Conservation (phyloP, 1,284 basidiomycete genomes). For the Golubevia pallescens region DNA sequence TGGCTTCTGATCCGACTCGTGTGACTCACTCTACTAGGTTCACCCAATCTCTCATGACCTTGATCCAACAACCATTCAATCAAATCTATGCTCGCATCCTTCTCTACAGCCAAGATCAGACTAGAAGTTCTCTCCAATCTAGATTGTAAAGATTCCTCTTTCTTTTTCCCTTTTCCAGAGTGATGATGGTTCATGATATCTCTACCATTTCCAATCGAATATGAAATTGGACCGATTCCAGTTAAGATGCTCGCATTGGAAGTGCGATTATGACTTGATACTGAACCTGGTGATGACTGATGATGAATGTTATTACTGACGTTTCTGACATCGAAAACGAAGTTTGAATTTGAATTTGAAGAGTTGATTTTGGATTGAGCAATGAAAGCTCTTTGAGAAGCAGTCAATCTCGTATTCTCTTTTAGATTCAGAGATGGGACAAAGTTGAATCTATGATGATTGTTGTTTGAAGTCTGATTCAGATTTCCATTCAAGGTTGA, state of each 20-base stretch:
- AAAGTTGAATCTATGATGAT: too few relatives aligned
- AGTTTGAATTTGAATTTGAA: not conserved
- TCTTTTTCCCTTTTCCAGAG: not conserved
- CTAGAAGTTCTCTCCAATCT: not conserved
- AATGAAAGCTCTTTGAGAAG: too few relatives aligned
- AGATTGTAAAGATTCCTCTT: not conserved
- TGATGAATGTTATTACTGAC: slow-evolving; percentile 11
- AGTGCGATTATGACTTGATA: too few relatives aligned
- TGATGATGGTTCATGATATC: not conserved
- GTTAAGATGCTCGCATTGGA: too few relatives aligned
- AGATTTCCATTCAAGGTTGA: too few relatives aligned
- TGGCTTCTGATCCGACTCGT: too few relatives aligned
- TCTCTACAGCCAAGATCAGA: slow-evolving; percentile 37
- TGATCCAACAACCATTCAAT: slow-evolving; percentile 50
- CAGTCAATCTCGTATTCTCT: too few relatives aligned
- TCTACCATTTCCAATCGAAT: not conserved
- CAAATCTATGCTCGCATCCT: slow-evolving; percentile 34
- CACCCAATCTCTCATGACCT: slow-evolving; percentile 29
- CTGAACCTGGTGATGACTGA: too few relatives aligned
- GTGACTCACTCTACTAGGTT: slow-evolving; percentile 5
- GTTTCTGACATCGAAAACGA: slow-evolving; percentile 27
- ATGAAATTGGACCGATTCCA: not conserved
- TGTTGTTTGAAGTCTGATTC: too few relatives aligned
- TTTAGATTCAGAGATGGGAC: too few relatives aligned
- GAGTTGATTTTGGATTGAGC: too few relatives aligned